These are phyloP conservation scores for Nakazawaea wyomingensis DNA, from an alignment of 805 yeast species.

Conservation along the genomic window DNA sequence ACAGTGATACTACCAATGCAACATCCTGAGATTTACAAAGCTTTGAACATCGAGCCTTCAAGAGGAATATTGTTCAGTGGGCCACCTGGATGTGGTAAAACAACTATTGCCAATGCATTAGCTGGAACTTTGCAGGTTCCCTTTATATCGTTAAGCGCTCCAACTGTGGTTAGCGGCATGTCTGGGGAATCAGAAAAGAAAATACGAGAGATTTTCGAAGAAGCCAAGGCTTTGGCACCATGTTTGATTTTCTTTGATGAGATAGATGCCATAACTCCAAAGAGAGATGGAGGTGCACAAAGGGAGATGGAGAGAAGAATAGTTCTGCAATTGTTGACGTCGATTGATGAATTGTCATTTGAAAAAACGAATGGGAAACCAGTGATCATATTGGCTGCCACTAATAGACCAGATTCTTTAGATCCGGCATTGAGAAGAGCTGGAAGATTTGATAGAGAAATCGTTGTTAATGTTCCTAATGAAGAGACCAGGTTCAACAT, in stretches of 20 bases:
- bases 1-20: slow-evolving; percentile 85
- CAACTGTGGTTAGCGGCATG: slow-evolving; percentile 97
- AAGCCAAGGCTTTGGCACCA: slow-evolving; percentile 86
- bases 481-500: slow-evolving; percentile 77
- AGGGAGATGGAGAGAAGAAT: slow-evolving; percentile 97
- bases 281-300: slow-evolving; percentile 96
- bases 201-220: slow-evolving; percentile 86
- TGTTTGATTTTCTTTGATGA: slow-evolving; percentile 92
- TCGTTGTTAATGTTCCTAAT: slow-evolving; percentile 90
- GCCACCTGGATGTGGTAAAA: slow-evolving; percentile 99
- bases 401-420: slow-evolving; percentile 91
- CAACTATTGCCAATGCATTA: slow-evolving; percentile 90
- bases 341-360: slow-evolving; percentile 87
- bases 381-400: slow-evolving; percentile 91
- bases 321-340: slow-evolving; percentile 90
- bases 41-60: slow-evolving; percentile 94
- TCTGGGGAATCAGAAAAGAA: slow-evolving; percentile 98
- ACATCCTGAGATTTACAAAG: slow-evolving; percentile 85
- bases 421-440: slow-evolving; percentile 95
- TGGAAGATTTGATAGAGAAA: slow-evolving; percentile 94
- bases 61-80: slow-evolving; percentile 92
- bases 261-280: slow-evolving; percentile 97
- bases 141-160: slow-evolving; percentile 86
- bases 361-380: slow-evolving; percentile 91
- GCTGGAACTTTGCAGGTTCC: slow-evolving; percentile 96